Evolutionary conservation across 495 filamentous ascomycete genomes (phyloP).

Genomic region (Lindgomyces ingoldianus): DNA sequence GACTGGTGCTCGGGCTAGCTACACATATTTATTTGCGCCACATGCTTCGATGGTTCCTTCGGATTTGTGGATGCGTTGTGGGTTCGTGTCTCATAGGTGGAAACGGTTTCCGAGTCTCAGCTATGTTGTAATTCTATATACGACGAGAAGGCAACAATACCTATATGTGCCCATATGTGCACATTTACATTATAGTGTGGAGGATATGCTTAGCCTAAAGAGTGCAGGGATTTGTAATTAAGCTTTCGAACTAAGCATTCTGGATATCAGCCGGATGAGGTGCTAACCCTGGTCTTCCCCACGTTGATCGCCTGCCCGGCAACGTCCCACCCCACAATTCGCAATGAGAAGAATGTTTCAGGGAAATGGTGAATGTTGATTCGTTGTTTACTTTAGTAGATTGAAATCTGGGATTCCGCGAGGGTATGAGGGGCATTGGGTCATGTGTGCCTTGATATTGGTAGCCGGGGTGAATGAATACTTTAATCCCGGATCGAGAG

Average conservation of each 20-base stretch:
- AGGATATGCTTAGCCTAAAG: conserved; percentile 14
- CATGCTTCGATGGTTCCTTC: neutral
- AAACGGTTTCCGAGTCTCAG: neutral
- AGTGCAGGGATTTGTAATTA: conserved; percentile 13
- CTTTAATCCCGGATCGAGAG: conserved; percentile 1
- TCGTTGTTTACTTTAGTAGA: neutral
- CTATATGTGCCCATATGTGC: neutral
- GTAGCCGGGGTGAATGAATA: too few species aligned
- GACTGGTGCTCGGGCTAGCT: too few species aligned
- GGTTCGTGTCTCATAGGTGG: conserved; percentile 20
- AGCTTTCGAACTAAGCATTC: conserved; percentile 30
- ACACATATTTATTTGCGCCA: conserved; percentile 8
- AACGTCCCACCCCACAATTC: neutral
- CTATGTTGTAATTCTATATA: neutral
- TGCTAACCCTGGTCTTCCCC: conserved; percentile 10
- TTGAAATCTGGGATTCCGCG: neutral
- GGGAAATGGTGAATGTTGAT: neutral
- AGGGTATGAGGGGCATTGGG: neutral
- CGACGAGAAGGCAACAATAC: neutral
- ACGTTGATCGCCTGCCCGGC: conserved; percentile 3
- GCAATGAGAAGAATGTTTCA: neutral
- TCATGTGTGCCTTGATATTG: neutral
- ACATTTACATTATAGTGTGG: neutral
- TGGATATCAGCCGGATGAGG: conserved; percentile 8
- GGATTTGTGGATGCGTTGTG: neutral